Conservation (phyloP, 169 alveolate genomes). For the Theileria equi region DNA sequence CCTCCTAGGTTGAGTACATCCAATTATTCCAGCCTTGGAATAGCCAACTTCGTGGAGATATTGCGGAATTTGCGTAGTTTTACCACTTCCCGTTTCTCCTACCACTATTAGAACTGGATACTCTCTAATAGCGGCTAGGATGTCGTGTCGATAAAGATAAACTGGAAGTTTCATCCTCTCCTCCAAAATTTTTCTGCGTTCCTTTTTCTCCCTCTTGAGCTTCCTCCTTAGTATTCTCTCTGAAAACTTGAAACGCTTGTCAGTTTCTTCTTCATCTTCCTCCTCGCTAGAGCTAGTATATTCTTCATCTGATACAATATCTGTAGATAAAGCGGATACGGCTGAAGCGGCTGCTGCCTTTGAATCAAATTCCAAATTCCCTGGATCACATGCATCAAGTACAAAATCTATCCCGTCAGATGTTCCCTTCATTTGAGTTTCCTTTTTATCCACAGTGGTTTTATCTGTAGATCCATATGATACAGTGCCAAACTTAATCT, state of each 20-base stretch:
- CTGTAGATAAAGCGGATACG: no score
- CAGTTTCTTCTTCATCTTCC: slow-evolving; percentile 21
- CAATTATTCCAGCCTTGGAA: slow-evolving; percentile 92
- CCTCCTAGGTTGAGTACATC: slow-evolving; percentile 99
- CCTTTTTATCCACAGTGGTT: not conserved
- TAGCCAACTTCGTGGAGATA: slow-evolving; percentile 95
- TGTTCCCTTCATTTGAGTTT: not conserved
- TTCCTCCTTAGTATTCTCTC: slow-evolving; percentile 50
- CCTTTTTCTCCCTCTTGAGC: slow-evolving; percentile 56
- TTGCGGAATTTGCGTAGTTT: slow-evolving; percentile 98
- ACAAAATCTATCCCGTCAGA: slow-evolving; percentile 53
- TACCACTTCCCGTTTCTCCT: slow-evolving; percentile 99
- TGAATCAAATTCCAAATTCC: slow-evolving; percentile 31
- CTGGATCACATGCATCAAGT: slow-evolving; percentile 39
- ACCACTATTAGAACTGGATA: slow-evolving; percentile 92
- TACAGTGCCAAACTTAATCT: slow-evolving; percentile 36
- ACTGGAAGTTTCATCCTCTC: slow-evolving; percentile 89
- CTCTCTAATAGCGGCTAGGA: slow-evolving; percentile 86
- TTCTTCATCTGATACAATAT: slow-evolving; percentile 7
- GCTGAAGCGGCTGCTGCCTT: slow-evolving; percentile 40
- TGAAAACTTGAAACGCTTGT: slow-evolving; percentile 36
- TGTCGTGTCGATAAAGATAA: slow-evolving; percentile 88
- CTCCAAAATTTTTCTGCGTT: slow-evolving; percentile 58
- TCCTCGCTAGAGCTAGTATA: slow-evolving; percentile 7
- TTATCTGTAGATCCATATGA: not conserved